A percentile compares a stretch with the other conserved stretches of the same genome.
Evolutionary conservation across 768 basidiomycete genomes (phyloP).

Genomic region (Lyophyllum semitale): DNA sequence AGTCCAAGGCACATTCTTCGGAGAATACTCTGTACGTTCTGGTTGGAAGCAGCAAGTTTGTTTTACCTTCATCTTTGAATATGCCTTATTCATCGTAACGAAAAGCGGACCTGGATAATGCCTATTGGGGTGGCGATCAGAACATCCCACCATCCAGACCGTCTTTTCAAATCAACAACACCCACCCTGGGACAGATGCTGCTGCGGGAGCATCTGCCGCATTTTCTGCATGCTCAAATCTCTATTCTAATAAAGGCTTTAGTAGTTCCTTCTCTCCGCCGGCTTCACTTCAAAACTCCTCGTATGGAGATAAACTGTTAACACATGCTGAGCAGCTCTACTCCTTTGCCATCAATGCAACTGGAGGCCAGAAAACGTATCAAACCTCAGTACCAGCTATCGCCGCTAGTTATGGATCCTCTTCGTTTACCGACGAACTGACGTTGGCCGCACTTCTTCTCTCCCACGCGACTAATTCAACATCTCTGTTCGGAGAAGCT

Average conservation of each 20-base stretch:
- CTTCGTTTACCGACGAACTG: conserved; percentile 73
- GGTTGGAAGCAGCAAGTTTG: conserved; percentile 62
- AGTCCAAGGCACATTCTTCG: conserved; percentile 72
- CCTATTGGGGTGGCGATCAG: conserved; percentile 89
- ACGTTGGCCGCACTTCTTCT: conserved; percentile 77
- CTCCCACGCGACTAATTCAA: conserved; percentile 66
- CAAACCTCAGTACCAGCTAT: conserved; percentile 70
- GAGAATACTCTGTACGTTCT: conserved; percentile 75
- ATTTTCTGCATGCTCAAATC: conserved; percentile 81
- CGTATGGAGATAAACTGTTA: conserved; percentile 71
- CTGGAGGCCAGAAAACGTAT: conserved; percentile 61
- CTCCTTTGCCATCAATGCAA: conserved; percentile 70
- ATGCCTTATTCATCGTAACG: conserved; percentile 1
- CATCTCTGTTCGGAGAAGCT: conserved; percentile 62
- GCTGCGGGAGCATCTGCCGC: conserved; percentile 85
- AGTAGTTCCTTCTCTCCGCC: conserved; percentile 52
- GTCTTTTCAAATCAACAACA: conserved; percentile 77
- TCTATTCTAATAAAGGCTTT: conserved; percentile 69
- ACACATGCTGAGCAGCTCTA: conserved; percentile 78
- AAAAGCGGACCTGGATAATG: conserved; percentile 62
- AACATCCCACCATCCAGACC: conserved; percentile 75
- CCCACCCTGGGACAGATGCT: conserved; percentile 86
- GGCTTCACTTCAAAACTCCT: conserved; percentile 68
- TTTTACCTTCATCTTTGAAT: conserved; percentile 1
- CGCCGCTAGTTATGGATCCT: conserved; percentile 68